A percentile compares a stretch with the other conserved stretches of the same genome.
phyloP scores from a whole-genome alignment of 2,329 filamentous ascomycete species.

The Sporothrix variecibatus region DNA sequence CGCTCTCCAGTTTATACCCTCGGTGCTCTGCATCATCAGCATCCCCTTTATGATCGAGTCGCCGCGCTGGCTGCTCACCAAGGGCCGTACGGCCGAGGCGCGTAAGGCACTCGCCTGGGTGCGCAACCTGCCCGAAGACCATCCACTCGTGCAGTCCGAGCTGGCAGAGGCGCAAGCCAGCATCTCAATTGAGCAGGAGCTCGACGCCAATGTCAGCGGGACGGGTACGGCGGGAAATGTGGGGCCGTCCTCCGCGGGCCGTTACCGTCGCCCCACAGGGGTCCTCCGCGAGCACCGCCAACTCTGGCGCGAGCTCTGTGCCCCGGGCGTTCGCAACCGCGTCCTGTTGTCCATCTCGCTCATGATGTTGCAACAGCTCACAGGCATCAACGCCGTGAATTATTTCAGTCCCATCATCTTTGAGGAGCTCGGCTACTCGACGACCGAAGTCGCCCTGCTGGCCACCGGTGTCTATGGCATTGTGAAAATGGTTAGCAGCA shows the following conservation, averaged over 20 bases:
- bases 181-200: constrained; percentile 4
- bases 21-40: constrained; percentile 46
- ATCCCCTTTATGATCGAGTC: constrained; percentile 48
- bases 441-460: constrained; percentile 58
- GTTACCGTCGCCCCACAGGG: neutral
- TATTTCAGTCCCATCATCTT: constrained; percentile 68
- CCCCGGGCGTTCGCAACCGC: constrained; percentile 17
- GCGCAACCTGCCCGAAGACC: constrained; percentile 35
- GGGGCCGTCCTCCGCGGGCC: neutral
- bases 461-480: constrained; percentile 57
- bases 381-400: constrained; percentile 68
- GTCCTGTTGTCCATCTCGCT: constrained; percentile 17
- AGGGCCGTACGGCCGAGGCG: constrained; percentile 44
- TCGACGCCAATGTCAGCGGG: constrained; percentile 16
- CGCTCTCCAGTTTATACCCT: constrained; percentile 50
- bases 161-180: constrained; percentile 47
- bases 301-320: constrained; percentile 35
- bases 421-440: constrained; percentile 60
- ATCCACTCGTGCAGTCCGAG: constrained; percentile 45
- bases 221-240: neutral
- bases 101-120: constrained; percentile 45
- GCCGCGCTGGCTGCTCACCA: constrained; percentile 47
- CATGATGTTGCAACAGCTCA: constrained; percentile 64
- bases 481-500: constrained; percentile 30
- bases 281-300: constrained; percentile 12